These are phyloP conservation scores for Aspergillus uvarum DNA, from an alignment of 2,329 filamentous ascomycete genomes.

Conservation along the genomic window DNA sequence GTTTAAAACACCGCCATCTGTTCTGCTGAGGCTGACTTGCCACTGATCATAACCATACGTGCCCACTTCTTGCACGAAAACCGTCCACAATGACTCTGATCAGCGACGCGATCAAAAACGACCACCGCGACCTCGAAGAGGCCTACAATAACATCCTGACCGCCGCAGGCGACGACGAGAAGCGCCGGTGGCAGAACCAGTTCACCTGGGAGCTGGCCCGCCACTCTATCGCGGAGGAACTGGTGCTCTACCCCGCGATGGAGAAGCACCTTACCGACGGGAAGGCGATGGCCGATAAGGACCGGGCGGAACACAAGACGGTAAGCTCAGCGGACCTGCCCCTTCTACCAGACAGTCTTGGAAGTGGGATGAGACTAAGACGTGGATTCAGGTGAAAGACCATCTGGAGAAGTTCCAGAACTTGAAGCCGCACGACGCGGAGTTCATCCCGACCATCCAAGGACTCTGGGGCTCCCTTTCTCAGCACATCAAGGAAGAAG, in stretches of 20 bases:
- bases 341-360: not conserved
- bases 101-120: constrained; percentile 38
- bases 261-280: constrained; percentile 49
- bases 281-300: constrained; percentile 46
- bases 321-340: not conserved
- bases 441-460: constrained; percentile 46
- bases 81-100: constrained; percentile 4
- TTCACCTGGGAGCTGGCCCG: constrained; percentile 54
- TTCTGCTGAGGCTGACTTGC: not conserved
- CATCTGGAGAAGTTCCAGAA: constrained; percentile 50
- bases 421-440: constrained; percentile 36
- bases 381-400: constrained; percentile 48
- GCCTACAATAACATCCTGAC: constrained; percentile 45
- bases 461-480: constrained; percentile 43
- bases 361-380: not conserved
- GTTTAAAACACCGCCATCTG: not conserved
- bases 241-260: constrained; percentile 54
- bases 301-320: constrained; percentile 47
- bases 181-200: constrained; percentile 48
- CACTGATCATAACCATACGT: not conserved
- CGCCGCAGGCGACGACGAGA: constrained; percentile 40
- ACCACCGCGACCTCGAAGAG: constrained; percentile 41
- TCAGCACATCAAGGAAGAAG: constrained; percentile 52
- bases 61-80: not conserved
- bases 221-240: constrained; percentile 51